Evolutionary conservation across 768 basidiomycete genomes (phyloP).

Genomic region (Xerocomellus amylosporus): DNA sequence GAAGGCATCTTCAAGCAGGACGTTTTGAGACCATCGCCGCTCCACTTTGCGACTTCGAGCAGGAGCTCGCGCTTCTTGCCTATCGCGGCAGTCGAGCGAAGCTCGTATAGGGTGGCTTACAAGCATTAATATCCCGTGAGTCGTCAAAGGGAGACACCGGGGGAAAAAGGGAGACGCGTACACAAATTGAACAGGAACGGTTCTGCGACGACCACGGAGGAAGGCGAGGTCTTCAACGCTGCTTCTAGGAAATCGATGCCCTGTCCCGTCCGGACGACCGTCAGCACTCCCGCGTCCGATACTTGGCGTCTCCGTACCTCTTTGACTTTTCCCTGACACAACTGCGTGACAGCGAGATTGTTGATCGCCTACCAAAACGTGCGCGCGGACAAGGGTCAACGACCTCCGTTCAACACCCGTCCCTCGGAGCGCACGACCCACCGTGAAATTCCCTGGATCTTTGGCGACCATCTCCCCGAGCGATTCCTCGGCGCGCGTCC

Average conservation of each 20-base stretch:
- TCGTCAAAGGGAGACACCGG: neutral
- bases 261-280: slow-evolving; percentile 33
- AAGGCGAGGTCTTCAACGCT: slow-evolving; percentile 61
- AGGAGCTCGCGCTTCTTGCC: slow-evolving; percentile 76
- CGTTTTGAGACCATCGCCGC: slow-evolving; percentile 76
- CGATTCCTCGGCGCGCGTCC: slow-evolving; percentile 48
- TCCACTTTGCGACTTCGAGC: slow-evolving; percentile 79
- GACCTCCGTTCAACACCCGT: no score
- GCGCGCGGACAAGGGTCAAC: neutral
- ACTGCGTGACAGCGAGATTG: slow-evolving; percentile 67
- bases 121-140: neutral
- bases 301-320: slow-evolving; percentile 45
- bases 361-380: slow-evolving; percentile 56
- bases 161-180: slow-evolving; percentile 35
- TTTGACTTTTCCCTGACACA: slow-evolving; percentile 68
- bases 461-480: slow-evolving; percentile 44
- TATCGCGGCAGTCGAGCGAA: slow-evolving; percentile 66
- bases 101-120: slow-evolving; percentile 76
- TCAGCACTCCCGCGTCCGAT: neutral
- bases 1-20: slow-evolving; percentile 78
- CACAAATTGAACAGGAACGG: slow-evolving; percentile 85
- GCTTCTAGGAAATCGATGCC: slow-evolving; percentile 68
- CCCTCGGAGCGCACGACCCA: slow-evolving; percentile 19
- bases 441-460: slow-evolving; percentile 62
- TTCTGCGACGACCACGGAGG: slow-evolving; percentile 71